Evolutionary conservation across 768 basidiomycete genomes (phyloP), one percentile per base, ranked within the genome.

Genomic region (Auricularia sp.): DNA sequence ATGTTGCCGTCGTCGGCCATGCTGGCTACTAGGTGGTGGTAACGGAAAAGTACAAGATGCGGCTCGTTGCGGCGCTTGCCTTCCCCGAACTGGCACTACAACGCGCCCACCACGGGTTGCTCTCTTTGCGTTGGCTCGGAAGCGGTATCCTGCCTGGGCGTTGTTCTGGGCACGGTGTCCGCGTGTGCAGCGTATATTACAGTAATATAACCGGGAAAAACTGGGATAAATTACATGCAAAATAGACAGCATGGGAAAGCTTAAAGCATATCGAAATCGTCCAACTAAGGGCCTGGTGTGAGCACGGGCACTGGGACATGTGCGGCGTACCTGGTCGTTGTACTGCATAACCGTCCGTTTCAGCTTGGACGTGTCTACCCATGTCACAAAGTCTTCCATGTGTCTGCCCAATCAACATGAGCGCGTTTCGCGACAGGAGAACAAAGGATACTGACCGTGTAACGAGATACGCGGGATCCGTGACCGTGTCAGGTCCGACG

Each of bases 371-470:
- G 93, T 93, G 73, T 98, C 95, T 24, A 98, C 95, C 97, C 97
- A 99, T 42, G 97, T 99, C 56, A 98, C 93, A 76, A 95, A 99
- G 81, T 99, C 97, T 73, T 98, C 94, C 94, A 97, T 95, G 69
- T 94, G 90, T 70, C 96, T 92, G 29, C 34, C 39, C 24, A 29
- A 24, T 4, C 37, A 59, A 47, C 59, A 66, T 24, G 65, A 59
- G 29, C 68, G 61, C 66, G 66, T 67, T 62, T 63, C 33, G 33
- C 24, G 37, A 3, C 10, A 62, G 54, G 39, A 7, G 39, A 14
- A 65, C 45, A 69, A 42, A 51, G 45, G 36, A 54, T 16, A 33
- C 81, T 36, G 69, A 87, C 91, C 92, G 81, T 47, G 93, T 96
- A 66, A 99, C 94, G 62, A 99, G 82, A 78, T 87, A 97, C 1